phyloP scores from a whole-genome alignment of 768 basidiomycete species.

The Ramaria rubella region DNA sequence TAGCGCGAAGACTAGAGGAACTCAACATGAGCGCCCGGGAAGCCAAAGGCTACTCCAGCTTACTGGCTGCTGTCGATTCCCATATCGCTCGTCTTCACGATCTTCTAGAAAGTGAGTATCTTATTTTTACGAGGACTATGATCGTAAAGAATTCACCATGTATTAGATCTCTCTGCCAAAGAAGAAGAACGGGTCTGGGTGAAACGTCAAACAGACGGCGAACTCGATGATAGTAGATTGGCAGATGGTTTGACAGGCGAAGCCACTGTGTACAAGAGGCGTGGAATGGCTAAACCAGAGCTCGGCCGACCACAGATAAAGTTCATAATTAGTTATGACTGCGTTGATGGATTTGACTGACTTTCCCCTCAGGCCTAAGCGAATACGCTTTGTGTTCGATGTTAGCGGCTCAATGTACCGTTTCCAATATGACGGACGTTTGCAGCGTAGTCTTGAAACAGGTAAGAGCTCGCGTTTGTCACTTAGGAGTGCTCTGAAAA shows the following conservation, averaged over 20 bases:
- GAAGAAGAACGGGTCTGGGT: constrained; percentile 69
- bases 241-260: constrained; percentile 66
- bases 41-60: constrained; percentile 48
- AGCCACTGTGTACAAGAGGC: constrained; percentile 62
- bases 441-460: constrained; percentile 59
- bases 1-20: constrained; percentile 54
- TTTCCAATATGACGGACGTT: constrained; percentile 64
- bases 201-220: constrained; percentile 65
- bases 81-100: constrained; percentile 56
- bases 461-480: constrained; percentile 30
- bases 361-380: constrained; percentile 43
- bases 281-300: constrained; percentile 65
- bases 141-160: not conserved
- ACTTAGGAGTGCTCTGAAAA: not conserved
- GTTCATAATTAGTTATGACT: constrained; percentile 23
- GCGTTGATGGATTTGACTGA: not conserved
- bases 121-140: not conserved
- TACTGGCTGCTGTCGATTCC: constrained; percentile 48
- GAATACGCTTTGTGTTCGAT: constrained; percentile 64
- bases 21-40: constrained; percentile 52
- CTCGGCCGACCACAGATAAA: constrained; percentile 62
- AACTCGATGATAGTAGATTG: constrained; percentile 58
- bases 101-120: constrained; percentile 52
- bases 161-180: constrained; percentile 53
- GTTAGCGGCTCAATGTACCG: constrained; percentile 71